A percentile compares a stretch with the other conserved stretches of the same genome.
Conservation (phyloP, 352 stramenopile genomes). For the Phytophthora macrochlamydospora region DNA sequence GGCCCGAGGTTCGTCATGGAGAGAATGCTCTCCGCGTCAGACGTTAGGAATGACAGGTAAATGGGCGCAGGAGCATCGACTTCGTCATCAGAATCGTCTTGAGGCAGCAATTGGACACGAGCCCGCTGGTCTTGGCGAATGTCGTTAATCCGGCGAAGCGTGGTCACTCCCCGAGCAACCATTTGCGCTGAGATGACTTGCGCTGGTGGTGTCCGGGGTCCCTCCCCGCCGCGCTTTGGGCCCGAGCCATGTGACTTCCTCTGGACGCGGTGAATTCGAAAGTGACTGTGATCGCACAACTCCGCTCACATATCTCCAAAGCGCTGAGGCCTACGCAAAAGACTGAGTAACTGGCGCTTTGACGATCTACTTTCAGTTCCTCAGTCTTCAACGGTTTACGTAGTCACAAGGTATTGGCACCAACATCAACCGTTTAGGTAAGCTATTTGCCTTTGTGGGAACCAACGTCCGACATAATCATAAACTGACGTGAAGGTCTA, state of each 20-base stretch:
- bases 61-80: not conserved
- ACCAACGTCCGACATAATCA: not conserved
- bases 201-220: not conserved
- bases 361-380: not conserved
- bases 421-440: not conserved
- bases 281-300: not conserved
- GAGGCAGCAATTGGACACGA: not conserved
- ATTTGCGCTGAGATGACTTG: not conserved
- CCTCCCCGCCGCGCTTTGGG: not conserved
- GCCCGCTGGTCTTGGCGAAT: not conserved
- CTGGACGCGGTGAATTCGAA: not conserved
- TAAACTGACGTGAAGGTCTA: constrained; percentile 1
- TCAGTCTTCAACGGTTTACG: not conserved
- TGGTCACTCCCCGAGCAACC: not conserved
- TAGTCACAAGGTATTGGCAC: not conserved
- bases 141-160: not conserved
- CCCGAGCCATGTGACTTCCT: not conserved
- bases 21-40: not conserved
- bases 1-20: not conserved
- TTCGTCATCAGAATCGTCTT: constrained; percentile 10
- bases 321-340: not conserved
- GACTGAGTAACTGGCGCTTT: not conserved
- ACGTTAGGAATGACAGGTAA: constrained; percentile 1
- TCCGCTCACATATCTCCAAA: not conserved
- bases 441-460: not conserved